Evolutionary conservation across 805 yeast genomes (phyloP), one percentile per base, ranked within the genome.

Genomic region (Candida gorgasii): DNA sequence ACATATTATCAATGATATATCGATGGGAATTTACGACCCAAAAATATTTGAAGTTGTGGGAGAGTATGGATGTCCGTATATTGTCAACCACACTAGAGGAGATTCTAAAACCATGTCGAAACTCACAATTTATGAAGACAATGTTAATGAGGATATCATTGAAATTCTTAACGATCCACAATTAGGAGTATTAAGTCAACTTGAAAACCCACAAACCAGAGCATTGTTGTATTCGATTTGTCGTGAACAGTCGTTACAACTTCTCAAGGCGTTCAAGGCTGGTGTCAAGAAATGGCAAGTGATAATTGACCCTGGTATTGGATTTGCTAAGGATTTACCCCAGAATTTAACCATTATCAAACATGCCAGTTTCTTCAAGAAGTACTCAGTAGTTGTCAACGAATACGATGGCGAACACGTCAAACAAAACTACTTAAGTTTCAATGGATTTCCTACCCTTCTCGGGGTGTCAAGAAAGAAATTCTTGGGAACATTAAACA

Each of bases 261-360:
- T 89, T 20, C 51, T 61, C 0, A 71, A 66, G 42, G 95, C 96
- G 9, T 63, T 77, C 33, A 53, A 51, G 1, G 65, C 61, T 0
- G 96, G 96, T 4, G 79, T 92, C 1, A 71, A 74, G 45, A 80
- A 92, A 61, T 93, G 97, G 96, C 98, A 93, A 63, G 68, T 93
- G 3, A 80, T 93, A 13, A 55, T 89, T 3, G 99, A 93, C 59
- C 99, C 99, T 0, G 99, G 99, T 2, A 65, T 93, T 31, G 99
- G 99, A 1, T 93, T 93, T 63, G 97, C 98, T n/a, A 93, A 93
- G 60, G 75, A 73, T 40, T 53, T 75, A n/a, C 50, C 58, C 6
- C 96, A 90, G 55, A 92, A 90, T 59, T 50, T 90, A 23, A 73
- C 73, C 16, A 53, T 89, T 1, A 72, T 93, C 20, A 75, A 79